Base-by-base conservation (phyloP, 805 yeast genomes). In the Candida anglica region DNA sequence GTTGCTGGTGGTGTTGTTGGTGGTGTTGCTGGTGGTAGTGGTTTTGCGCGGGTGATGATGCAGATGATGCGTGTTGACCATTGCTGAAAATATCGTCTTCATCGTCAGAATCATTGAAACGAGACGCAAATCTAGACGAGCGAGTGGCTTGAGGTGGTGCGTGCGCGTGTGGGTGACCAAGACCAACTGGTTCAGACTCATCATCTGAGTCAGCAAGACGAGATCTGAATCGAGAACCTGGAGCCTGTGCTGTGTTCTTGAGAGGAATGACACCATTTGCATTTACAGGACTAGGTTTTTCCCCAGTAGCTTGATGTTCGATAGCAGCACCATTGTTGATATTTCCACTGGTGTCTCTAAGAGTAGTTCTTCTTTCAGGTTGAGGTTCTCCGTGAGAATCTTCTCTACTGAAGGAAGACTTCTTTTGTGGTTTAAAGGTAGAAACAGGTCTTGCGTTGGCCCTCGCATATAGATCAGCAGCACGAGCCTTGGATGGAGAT, bases 121-220 rank as follows among this genome's bases (percentile, higher is more conserved):
- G 45, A 6, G 63, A 55, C 28, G 40, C 40, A 39, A 52, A 58
- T 8, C 46, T 44, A 9, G 24, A 15, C 11, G 16, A 14, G 5
- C 17, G 31, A n/a, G 11, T 5, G 11, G 9, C n/a, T 7, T 23
- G 33, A 14, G 7, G 5, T 16, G 18, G 21, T 25, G 6, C 9
- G n/a, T 13, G 34, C 13, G 17, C n/a, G 28, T n/a, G 28, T 32
- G 25, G 6, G 14, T 9, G 57, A 54, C 17, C 44, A 48, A 15
- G 71, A 77, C 10, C 52, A 52, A 28, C 19, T 11, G 31, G n/a
- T 3, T 22, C 18, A 10, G 34, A 32, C 32, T 79, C 86, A 10
- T 81, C 79, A 46, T 79, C 85, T 3, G 84, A 77, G 48, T 81
- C 87, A 4, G 63, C 66, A 41, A 79, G 72, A 44, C 86, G 65